Percentiles rank a stretch among this genome's conserved stretches.
These are phyloP conservation scores for Syzygium aqueum DNA, from an alignment of 345 rosid species.

Conservation along the genomic window DNA sequence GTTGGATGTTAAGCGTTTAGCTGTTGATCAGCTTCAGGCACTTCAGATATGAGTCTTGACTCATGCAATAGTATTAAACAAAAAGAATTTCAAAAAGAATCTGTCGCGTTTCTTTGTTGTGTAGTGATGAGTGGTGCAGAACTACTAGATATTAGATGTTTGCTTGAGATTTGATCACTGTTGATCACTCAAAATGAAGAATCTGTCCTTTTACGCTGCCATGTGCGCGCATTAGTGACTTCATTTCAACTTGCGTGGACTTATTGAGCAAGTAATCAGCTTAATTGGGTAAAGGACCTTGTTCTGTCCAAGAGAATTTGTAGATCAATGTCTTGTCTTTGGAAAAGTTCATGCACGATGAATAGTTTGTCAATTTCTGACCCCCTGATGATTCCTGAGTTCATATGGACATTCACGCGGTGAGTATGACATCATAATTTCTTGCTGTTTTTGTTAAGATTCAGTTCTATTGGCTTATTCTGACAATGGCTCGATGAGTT, in stretches of 20 bases:
- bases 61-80: neutral
- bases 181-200: neutral
- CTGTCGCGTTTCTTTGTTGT: neutral
- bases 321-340: neutral
- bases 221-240: neutral
- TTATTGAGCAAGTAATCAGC: neutral
- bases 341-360: neutral
- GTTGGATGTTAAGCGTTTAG: neutral
- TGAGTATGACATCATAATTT: neutral
- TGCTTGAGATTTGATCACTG: neutral
- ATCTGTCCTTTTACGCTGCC: neutral
- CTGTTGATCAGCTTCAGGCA: neutral
- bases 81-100: neutral
- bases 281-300: neutral
- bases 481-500: neutral
- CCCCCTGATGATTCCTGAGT: neutral
- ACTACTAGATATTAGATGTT: neutral
- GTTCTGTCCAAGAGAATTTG: neutral
- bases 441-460: neutral
- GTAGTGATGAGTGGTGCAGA: neutral
- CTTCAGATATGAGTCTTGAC: neutral
- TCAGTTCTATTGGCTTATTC: neutral
- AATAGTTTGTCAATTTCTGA: neutral
- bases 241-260: neutral
- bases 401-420: neutral